These are phyloP conservation scores for Lichtheimia ornata DNA, from an alignment of 371 early-diverging fungal species.

Conservation along the genomic window DNA sequence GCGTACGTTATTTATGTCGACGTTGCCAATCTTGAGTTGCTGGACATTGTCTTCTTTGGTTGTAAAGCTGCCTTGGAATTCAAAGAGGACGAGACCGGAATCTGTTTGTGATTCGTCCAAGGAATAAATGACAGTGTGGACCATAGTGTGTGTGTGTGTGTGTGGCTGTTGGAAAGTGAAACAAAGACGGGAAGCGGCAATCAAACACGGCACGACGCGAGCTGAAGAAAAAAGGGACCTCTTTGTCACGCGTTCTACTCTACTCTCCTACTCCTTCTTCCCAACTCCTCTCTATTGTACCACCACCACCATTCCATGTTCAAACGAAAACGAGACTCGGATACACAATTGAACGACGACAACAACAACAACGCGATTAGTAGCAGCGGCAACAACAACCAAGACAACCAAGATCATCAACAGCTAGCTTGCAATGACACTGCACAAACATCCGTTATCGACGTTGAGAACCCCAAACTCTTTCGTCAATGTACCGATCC, in stretches of 20 bases:
- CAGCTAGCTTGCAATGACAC: no score
- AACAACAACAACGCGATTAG: no score
- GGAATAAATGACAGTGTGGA: conserved; percentile 32
- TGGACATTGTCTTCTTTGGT: conserved; percentile 24
- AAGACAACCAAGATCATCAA: neutral
- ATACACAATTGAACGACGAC: no score
- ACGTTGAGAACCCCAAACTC: conserved; percentile 1
- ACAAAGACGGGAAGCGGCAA: neutral
- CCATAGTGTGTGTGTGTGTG: conserved; percentile 22
- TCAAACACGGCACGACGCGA: no score
- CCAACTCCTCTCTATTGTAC: no score
- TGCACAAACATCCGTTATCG: neutral
- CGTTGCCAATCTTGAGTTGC: conserved; percentile 41
- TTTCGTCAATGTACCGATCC: neutral
- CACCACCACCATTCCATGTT: no score
- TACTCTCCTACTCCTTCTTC: no score
- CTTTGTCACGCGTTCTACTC: no score
- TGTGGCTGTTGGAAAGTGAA: neutral
- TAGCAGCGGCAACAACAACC: neutral
- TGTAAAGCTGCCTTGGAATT: conserved; percentile 57
- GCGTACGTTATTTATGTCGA: conserved; percentile 28
- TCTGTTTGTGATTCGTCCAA: conserved; percentile 13
- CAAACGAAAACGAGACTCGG: no score
- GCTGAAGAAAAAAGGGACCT: no score
- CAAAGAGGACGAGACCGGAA: conserved; percentile 40